Evolutionary conservation across 2,329 filamentous ascomycete species (phyloP).

Genomic region (Dendrostoma leiphaemia): DNA sequence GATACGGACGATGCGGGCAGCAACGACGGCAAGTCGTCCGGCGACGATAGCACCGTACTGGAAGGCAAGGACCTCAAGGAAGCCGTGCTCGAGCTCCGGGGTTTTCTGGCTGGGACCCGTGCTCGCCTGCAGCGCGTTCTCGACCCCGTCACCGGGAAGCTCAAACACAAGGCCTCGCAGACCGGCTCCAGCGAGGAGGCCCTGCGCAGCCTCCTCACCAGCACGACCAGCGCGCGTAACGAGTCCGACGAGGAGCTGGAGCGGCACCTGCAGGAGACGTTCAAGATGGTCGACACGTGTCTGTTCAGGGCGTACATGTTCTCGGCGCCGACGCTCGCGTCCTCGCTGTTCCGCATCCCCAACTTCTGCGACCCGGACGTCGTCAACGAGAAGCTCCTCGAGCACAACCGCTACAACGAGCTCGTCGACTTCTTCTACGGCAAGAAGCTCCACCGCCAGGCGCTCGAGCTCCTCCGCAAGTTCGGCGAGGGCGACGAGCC

Average conservation of each 20-base stretch:
- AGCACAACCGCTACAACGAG: constrained; percentile 86
- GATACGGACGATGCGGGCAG: constrained; percentile 57
- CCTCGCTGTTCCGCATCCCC: constrained; percentile 87
- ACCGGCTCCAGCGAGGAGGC: constrained; percentile 46
- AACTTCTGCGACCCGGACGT: constrained; percentile 97
- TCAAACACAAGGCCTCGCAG: constrained; percentile 49
- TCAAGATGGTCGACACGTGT: constrained; percentile 86
- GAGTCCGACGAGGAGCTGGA: constrained; percentile 63
- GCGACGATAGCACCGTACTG: constrained; percentile 47
- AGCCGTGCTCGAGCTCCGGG: constrained; percentile 79
- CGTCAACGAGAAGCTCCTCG: constrained; percentile 87
- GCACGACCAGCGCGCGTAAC: constrained; percentile 46
- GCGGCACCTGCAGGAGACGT: constrained; percentile 70
- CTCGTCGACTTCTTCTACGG: constrained; percentile 97
- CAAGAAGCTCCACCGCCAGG: constrained; percentile 87
- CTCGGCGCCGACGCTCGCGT: constrained; percentile 77
- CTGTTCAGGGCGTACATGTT: constrained; percentile 96
- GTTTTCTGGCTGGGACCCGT: constrained; percentile 85
- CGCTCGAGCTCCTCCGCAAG: constrained; percentile 75
- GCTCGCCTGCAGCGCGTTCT: constrained; percentile 60
- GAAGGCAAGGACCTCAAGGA: constrained; percentile 81
- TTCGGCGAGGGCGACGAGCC: constrained; percentile 66
- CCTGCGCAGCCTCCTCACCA: constrained; percentile 44
- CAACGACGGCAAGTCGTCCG: constrained; percentile 43
- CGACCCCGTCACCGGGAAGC: constrained; percentile 59